phyloP scores from a whole-genome alignment of 2,329 filamentous ascomycete species.

The Byssothecium circinans region DNA sequence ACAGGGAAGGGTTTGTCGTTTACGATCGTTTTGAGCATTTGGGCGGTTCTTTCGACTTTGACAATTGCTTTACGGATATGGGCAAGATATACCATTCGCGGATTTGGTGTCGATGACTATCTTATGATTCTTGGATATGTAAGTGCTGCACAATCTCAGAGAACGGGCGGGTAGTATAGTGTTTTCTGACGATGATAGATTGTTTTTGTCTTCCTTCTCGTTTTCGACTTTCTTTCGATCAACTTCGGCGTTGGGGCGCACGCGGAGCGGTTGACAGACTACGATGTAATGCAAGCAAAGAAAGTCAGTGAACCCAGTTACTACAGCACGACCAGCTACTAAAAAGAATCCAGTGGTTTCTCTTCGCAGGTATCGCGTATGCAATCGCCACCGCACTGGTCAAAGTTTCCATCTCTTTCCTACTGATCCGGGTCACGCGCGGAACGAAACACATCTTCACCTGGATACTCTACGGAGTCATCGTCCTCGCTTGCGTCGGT shows the following conservation, averaged over 20 bases:
- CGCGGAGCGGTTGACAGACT: neutral
- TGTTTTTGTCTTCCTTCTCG: neutral
- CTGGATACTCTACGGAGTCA: conserved; percentile 1
- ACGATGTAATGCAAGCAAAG: neutral
- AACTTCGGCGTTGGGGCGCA: conserved; percentile 1
- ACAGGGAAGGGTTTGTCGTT: conserved; percentile 1
- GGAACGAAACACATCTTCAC: neutral
- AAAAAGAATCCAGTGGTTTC: neutral
- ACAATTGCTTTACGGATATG: conserved; percentile 1
- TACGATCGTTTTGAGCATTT: conserved; percentile 2
- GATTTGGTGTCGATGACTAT: conserved; percentile 4
- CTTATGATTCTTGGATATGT: conserved; percentile 2
- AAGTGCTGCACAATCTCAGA: neutral
- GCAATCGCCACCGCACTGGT: conserved; percentile 1
- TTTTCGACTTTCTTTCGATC: conserved; percentile 5
- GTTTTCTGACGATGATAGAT: neutral
- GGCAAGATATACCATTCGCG: conserved; percentile 1
- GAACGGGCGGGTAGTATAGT: neutral
- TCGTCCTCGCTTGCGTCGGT: neutral
- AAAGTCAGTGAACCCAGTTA: neutral
- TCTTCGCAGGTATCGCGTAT: conserved; percentile 3
- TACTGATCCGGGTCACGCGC: neutral
- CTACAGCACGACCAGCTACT: neutral
- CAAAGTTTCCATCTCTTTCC: conserved; percentile 6
- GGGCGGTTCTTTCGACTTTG: neutral